Percentiles rank a stretch among this genome's conserved stretches.
Conservation (phyloP, 208 protist genomes). For the Lotmaria passim region DNA sequence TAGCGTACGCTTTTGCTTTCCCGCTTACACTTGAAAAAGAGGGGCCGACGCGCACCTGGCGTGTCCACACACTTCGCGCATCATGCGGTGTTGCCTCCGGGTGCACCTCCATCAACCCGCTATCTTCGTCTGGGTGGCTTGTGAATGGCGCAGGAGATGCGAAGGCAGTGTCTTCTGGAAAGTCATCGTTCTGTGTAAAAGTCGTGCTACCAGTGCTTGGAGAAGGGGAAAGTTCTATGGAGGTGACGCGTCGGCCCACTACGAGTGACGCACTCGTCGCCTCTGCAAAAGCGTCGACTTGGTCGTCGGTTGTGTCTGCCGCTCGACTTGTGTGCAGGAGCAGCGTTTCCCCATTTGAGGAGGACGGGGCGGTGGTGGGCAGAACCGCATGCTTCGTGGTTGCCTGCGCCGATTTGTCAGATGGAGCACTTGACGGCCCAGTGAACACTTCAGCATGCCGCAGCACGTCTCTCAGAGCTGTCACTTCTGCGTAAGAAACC, state of each 20-base stretch:
- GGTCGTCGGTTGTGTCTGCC: background rate
- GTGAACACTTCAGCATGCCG: too few relatives aligned
- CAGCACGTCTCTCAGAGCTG: too few relatives aligned
- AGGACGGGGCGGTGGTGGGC: conserved; percentile 5
- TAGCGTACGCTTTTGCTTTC: background rate
- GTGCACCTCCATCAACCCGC: background rate
- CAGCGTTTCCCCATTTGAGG: conserved; percentile 13
- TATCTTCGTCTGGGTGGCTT: background rate
- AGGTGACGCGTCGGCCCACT: background rate
- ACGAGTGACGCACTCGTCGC: too few relatives aligned
- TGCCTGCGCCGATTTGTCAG: background rate
- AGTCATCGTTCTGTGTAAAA: background rate
- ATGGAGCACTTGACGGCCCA: too few relatives aligned
- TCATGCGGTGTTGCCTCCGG: background rate
- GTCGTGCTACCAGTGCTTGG: background rate
- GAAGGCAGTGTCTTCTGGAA: background rate
- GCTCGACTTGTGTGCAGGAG: background rate
- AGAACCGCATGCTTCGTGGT: background rate
- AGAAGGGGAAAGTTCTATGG: conserved; percentile 10
- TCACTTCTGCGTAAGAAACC: too few relatives aligned
- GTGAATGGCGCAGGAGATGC: background rate
- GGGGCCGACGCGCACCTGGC: conserved; percentile 6
- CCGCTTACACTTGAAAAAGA: background rate
- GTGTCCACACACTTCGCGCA: conserved; percentile 14
- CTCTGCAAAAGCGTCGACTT: background rate